Evolutionary conservation across 768 basidiomycete genomes (phyloP).

Genomic region (Tremella mesenterica): DNA sequence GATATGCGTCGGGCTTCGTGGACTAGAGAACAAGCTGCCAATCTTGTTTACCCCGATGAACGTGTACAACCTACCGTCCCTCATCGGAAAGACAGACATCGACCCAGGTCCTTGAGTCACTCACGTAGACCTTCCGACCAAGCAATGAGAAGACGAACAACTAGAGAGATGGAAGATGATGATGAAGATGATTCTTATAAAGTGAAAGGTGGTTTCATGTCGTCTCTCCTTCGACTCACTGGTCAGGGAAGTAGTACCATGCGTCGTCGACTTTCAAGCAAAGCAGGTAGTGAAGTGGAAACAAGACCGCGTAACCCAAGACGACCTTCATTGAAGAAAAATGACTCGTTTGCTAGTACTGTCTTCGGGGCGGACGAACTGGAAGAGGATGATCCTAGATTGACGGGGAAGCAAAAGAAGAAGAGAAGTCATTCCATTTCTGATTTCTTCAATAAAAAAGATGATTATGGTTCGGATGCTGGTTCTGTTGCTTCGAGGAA

Average conservation of each 20-base stretch:
- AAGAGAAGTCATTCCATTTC: conserved; percentile 21
- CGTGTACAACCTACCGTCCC: too few relatives aligned
- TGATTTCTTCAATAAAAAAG: not conserved
- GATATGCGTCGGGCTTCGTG: too few relatives aligned
- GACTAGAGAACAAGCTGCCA: too few relatives aligned
- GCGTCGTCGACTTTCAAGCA: conserved; percentile 13
- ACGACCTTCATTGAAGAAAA: conserved; percentile 7
- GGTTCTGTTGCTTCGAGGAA: not conserved
- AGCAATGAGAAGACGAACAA: conserved; percentile 24
- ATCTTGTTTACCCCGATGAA: too few relatives aligned
- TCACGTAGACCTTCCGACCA: too few relatives aligned
- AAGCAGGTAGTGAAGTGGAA: not conserved
- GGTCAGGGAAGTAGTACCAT: conserved; percentile 17
- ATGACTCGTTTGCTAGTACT: conserved; percentile 8
- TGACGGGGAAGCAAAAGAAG: conserved; percentile 54
- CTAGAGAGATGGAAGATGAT: conserved; percentile 26
- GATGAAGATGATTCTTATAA: conserved; percentile 13
- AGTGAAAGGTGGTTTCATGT: conserved; percentile 32
- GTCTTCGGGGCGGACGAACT: conserved; percentile 38
- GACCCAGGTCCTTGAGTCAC: too few relatives aligned
- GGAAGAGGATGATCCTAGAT: conserved; percentile 64
- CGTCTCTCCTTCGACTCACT: conserved; percentile 26
- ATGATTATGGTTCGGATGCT: not conserved
- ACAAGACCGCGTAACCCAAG: too few relatives aligned
- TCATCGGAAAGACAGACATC: too few relatives aligned